Conservation (phyloP, 1,139 yeast species). For the Lodderomyces theae region DNA sequence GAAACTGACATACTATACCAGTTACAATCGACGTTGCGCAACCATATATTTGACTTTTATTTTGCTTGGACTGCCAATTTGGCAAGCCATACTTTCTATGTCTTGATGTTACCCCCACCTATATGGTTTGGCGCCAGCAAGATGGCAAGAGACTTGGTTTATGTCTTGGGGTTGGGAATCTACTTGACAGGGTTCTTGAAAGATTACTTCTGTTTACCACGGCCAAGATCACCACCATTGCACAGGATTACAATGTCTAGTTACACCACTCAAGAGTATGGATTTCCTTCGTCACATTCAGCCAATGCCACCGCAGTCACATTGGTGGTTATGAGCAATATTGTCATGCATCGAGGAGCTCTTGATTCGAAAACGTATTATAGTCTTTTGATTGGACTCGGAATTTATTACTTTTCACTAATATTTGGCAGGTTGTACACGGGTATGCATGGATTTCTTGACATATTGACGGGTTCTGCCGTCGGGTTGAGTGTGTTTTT, state of each 20-base stretch:
- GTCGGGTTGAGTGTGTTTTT: slow-evolving; percentile 56
- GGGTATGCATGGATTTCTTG: slow-evolving; percentile 96
- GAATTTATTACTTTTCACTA: slow-evolving; percentile 61
- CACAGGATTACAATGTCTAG: slow-evolving; percentile 86
- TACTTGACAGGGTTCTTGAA: slow-evolving; percentile 74
- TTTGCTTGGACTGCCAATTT: slow-evolving; percentile 88
- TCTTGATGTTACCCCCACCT: slow-evolving; percentile 80
- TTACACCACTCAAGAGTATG: slow-evolving; percentile 89
- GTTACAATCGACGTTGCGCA: slow-evolving; percentile 54
- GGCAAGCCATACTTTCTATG: slow-evolving; percentile 93
- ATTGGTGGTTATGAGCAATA: slow-evolving; percentile 38
- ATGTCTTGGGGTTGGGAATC: slow-evolving; percentile 81
- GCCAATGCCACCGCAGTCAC: slow-evolving; percentile 89
- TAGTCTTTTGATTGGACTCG: slow-evolving; percentile 17
- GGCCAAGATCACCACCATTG: slow-evolving; percentile 91
- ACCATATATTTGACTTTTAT: slow-evolving; percentile 61
- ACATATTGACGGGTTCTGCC: slow-evolving; percentile 61
- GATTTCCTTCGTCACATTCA: slow-evolving; percentile 90
- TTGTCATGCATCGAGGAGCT: slow-evolving; percentile 13
- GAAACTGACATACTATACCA: slow-evolving; percentile 65
- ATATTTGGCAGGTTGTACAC: slow-evolving; percentile 84
- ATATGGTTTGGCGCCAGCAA: slow-evolving; percentile 74
- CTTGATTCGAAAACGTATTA: slow-evolving; percentile 10
- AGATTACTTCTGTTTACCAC: slow-evolving; percentile 84
- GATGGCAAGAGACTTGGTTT: slow-evolving; percentile 67